phyloP scores from a whole-genome alignment of 257 asterid species.

The Phtheirospermum japonicum region DNA sequence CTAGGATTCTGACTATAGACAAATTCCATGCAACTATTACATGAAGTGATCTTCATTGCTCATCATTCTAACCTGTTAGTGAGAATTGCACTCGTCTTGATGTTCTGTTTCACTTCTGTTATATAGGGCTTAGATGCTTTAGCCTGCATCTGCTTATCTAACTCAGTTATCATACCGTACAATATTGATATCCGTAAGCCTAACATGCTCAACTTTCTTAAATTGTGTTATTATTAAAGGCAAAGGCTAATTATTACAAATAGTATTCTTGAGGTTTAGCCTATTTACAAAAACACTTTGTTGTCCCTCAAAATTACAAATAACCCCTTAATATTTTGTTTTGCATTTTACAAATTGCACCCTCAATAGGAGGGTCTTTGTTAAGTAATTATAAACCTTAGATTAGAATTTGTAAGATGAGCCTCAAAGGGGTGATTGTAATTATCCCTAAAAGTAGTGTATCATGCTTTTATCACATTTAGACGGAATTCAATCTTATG shows the following conservation, averaged over 20 bases:
- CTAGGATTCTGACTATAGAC: background rate
- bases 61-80: background rate
- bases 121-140: background rate
- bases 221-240: background rate
- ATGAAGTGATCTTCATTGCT: no score
- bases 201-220: background rate
- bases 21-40: no score
- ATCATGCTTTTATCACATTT: background rate
- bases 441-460: background rate
- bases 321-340: no score
- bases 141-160: background rate
- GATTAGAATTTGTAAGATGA: no score
- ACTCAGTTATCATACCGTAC: background rate
- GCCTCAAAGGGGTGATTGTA: no score
- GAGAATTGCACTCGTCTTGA: background rate
- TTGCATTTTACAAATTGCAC: no score
- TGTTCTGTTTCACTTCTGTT: background rate
- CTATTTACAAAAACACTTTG: no score
- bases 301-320: no score
- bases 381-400: no score
- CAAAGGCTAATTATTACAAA: no score
- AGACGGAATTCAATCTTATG: background rate
- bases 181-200: background rate
- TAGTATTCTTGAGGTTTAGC: no score
- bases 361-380: no score